A percentile compares a stretch with the other conserved stretches of the same genome.
These are phyloP conservation scores for Botrytis sinoallii DNA, from an alignment of 2,329 filamentous ascomycete genomes.

Conservation along the genomic window DNA sequence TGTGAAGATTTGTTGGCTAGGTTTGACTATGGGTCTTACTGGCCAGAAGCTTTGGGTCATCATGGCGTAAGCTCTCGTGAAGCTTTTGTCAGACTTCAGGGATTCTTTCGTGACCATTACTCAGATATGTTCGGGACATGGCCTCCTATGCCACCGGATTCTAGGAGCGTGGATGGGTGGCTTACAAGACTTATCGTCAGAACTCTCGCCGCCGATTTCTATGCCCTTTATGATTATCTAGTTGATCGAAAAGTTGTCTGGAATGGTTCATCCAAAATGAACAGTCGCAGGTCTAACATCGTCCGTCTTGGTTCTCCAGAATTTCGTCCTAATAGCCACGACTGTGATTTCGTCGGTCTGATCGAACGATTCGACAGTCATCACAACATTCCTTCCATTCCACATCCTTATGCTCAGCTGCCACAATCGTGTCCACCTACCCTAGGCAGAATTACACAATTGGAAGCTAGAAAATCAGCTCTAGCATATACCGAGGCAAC, in stretches of 20 bases:
- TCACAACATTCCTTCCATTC: constrained; percentile 61
- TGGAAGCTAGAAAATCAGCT: constrained; percentile 31
- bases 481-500: constrained; percentile 59
- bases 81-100: constrained; percentile 57
- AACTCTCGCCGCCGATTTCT: constrained; percentile 63
- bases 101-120: constrained; percentile 60
- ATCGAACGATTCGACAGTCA: constrained; percentile 63
- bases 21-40: constrained; percentile 62
- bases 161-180: constrained; percentile 54
- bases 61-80: constrained; percentile 38
- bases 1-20: constrained; percentile 58
- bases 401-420: constrained; percentile 64
- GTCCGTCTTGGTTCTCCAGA: constrained; percentile 46
- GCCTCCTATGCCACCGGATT: constrained; percentile 49
- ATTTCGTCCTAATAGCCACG: constrained; percentile 45
- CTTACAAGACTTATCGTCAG: constrained; percentile 56
- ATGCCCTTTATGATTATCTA: constrained; percentile 66
- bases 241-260: constrained; percentile 65
- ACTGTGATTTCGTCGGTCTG: constrained; percentile 64
- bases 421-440: constrained; percentile 48
- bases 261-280: constrained; percentile 59
- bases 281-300: constrained; percentile 64
- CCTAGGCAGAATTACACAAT: constrained; percentile 28
- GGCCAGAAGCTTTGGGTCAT: constrained; percentile 43
- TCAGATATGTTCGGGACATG: constrained; percentile 55